Base-by-base conservation (phyloP, 169 alveolate genomes). In the Ichthyophthirius multifiliis region DNA sequence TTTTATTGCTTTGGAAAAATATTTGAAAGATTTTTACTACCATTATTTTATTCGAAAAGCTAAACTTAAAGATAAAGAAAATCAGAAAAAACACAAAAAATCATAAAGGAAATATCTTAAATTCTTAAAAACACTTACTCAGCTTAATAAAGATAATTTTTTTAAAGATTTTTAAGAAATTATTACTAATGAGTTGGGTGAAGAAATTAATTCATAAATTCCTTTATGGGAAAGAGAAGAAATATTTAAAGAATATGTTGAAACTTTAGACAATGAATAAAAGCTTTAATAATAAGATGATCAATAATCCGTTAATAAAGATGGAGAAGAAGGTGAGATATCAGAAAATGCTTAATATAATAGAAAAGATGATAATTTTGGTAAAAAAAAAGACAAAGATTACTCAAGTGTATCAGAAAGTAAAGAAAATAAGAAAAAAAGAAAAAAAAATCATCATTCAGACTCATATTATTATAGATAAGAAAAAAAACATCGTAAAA, bases 11-110 rank as follows among this genome's bases (percentile, higher is more conserved):
- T 48, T 41, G 0, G 80, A 80, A 27, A 75, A 80, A 67, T 32
- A 67, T 23, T 27, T 44, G 48, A 23, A 34, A 30, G 35, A 67
- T 20, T 34, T 47, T 39, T 55, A 55, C 31, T 55, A 55, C 39
- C 71, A 55, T 39, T 55, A 55, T 55, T 55, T 55, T 6, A 55
- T 55, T 27, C 39, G 31, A 55, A 55, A 55, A 55, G 71, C 71
- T 10, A 55, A 55, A 27, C 39, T 55, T 2, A 55, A 55, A 23
- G 71, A 55, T 18, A 80, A 80, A 46, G 76, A 80, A 37, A 35
- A 32, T n/a, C 41, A 80, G 32, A 43, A 78, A 39, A 80, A 80
- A 44, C 48, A 37, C 45, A 43, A 71, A 80, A 80, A 80, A 65
- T 44, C 47, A 13, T 45, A 44, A 20, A 80, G 43, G 18, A 71